Evolutionary conservation across 2,329 filamentous ascomycete species (phyloP).

Genomic region (Pseudogymnoascus sp.): DNA sequence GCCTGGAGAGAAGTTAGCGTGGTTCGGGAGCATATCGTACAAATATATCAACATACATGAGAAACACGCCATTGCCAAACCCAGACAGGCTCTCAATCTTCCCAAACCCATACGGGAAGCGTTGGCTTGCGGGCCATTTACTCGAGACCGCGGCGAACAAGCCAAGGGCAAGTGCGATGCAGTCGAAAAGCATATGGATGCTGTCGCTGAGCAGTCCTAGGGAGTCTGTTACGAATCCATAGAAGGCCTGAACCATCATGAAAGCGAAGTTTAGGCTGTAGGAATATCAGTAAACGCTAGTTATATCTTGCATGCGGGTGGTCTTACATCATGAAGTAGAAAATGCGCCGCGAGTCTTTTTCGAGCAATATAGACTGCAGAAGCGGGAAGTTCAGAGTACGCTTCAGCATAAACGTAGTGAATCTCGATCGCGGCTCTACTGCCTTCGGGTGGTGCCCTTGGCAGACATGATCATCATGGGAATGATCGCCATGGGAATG

Average conservation of each 20-base stretch:
- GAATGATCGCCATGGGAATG: conserved; percentile 17
- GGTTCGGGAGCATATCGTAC: not conserved
- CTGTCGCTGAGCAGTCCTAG: conserved; percentile 93
- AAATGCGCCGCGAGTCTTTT: conserved; percentile 87
- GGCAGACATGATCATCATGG: conserved; percentile 20
- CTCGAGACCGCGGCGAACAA: conserved; percentile 88
- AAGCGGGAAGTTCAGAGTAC: conserved; percentile 64
- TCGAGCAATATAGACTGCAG: conserved; percentile 80
- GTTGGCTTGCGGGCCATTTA: conserved; percentile 86
- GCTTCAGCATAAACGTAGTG: conserved; percentile 63
- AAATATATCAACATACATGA: conserved; percentile 58
- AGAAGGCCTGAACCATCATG: conserved; percentile 90
- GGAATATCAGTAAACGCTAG: conserved; percentile 13
- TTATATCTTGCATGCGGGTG: conserved; percentile 35
- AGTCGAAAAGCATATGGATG: conserved; percentile 99
- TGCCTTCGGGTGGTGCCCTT: conserved; percentile 1
- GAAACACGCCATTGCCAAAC: conserved; percentile 90
- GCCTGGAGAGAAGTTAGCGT: conserved; percentile 37
- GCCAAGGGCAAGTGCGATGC: conserved; percentile 81
- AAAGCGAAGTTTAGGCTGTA: conserved; percentile 82
- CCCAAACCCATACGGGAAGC: conserved; percentile 90
- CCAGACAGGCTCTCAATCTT: conserved; percentile 95
- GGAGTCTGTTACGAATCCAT: conserved; percentile 88
- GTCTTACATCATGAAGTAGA: conserved; percentile 77
- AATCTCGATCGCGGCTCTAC: conserved; percentile 51